phyloP scores from a whole-genome alignment of 306 rosid genomes.

The Dalbergia cultrata region DNA sequence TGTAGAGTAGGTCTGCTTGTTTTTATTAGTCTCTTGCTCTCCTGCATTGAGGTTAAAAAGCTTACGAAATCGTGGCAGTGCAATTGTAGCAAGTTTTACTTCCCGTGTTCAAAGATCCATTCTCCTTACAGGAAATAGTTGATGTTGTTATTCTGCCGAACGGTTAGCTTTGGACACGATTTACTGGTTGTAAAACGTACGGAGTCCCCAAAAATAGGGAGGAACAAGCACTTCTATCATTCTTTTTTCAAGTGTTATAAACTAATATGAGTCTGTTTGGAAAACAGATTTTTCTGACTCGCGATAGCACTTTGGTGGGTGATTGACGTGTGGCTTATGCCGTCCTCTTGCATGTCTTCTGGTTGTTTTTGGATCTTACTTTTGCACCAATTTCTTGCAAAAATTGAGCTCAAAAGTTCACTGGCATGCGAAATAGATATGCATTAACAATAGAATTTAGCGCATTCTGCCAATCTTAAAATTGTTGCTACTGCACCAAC shows the following conservation, averaged over 20 bases:
- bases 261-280: background rate
- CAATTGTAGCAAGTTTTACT: conserved; percentile 13
- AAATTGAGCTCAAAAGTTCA: background rate
- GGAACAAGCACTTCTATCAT: background rate
- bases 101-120: background rate
- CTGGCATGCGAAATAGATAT: background rate
- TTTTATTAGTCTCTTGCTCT: background rate
- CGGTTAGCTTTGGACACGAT: background rate
- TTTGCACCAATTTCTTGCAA: background rate
- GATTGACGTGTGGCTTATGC: too few relatives aligned
- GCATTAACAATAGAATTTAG: background rate
- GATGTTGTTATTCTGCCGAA: background rate
- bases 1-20: background rate
- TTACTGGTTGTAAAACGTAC: background rate
- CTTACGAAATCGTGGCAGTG: background rate
- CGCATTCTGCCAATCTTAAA: background rate
- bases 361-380: background rate
- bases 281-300: background rate
- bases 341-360: background rate
- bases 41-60: conserved; percentile 1
- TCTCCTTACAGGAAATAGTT: background rate
- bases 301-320: background rate
- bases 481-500: background rate
- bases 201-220: background rate
- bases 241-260: background rate